Base-by-base conservation (phyloP, 176 grass and related monocot genomes). In the Paspalum notatum region DNA sequence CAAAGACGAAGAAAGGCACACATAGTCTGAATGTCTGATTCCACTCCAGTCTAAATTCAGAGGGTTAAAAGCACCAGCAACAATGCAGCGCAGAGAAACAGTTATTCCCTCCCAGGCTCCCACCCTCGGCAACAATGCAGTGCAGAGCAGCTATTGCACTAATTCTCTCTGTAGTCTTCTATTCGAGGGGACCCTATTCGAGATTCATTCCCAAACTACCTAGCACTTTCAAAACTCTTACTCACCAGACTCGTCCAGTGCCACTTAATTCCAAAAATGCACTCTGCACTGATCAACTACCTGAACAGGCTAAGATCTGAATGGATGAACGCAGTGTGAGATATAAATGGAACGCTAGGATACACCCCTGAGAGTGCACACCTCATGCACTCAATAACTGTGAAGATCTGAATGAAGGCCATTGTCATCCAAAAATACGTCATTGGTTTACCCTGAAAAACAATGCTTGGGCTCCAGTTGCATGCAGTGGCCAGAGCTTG, bases 381-480 rank as follows among this genome's bases (percentile, higher is more conserved):
- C 86, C 88, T 84, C 92, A 93, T 95, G 76, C 95, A 98, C 75
- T 93, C 92, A 0, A 95, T n/a, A 72, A 95, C 90, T 1, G 90
- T 98, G 70, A 87, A 88, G 57, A 90, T 87, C 84, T 98, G 95
- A 43, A 79, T 86, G 58, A 95, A 93, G 43, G 90, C 90, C 62
- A 95, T 76, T 21, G 92, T 79, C 68, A 86, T 80, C 92, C 95
- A 95, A 67, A 95, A 95, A 81, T 89, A 83, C 9, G 67, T 61
- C 81, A 94, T 92, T 27, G 90, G 80, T 61, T 85, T 90, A 13
- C 86, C 88, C 70, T 90, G 86, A 59, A 85, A 98, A 16, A 82
- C 66, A 12, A 89, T 72, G 54, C 86, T 90, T 25, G 95, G 95
- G 42, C 87, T 82, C 95, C 95, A 98, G 77, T 87, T 91, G 80